Evolutionary conservation across 192 early-diverging fungal genomes (phyloP).

Genomic region (Coemansia sp.): DNA sequence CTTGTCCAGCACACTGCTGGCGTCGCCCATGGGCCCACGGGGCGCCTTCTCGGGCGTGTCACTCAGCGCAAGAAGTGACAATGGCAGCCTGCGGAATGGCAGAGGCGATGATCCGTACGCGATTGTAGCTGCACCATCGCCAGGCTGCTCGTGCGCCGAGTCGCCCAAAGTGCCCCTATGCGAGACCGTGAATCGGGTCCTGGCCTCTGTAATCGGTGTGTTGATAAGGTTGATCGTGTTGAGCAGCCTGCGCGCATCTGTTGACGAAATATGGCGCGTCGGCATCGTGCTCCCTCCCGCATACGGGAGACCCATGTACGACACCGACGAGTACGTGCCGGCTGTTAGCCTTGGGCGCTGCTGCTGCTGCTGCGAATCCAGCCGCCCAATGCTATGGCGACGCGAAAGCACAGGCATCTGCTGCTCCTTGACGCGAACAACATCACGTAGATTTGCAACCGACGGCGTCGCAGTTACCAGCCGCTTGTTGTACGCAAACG

Average conservation of each 20-base stretch:
- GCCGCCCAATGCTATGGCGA: conserved; percentile 35
- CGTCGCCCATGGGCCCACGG: conserved; percentile 17
- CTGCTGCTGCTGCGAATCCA: too few species aligned
- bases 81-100: conserved; percentile 46
- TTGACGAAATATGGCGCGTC: conserved; percentile 26
- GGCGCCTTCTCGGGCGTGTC: conserved; percentile 26
- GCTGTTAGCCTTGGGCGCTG: conserved; percentile 12
- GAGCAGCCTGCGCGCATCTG: conserved; percentile 50
- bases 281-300: neutral
- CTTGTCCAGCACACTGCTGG: conserved; percentile 13
- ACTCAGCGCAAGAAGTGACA: conserved; percentile 39
- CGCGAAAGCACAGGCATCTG: conserved; percentile 33
- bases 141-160: neutral
- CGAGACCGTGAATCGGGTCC: conserved; percentile 17
- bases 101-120: conserved; percentile 15
- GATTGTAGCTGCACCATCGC: neutral
- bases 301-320: neutral
- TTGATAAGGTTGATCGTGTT: conserved; percentile 37
- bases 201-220: conserved; percentile 46
- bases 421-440: conserved; percentile 28
- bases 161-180: neutral
- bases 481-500: conserved; percentile 53
- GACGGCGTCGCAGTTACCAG: conserved; percentile 45
- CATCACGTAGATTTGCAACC: conserved; percentile 42
- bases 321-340: neutral